Evolutionary conservation across 2,329 filamentous ascomycete species (phyloP).

Genomic region (Stachybotrys echinatus): DNA sequence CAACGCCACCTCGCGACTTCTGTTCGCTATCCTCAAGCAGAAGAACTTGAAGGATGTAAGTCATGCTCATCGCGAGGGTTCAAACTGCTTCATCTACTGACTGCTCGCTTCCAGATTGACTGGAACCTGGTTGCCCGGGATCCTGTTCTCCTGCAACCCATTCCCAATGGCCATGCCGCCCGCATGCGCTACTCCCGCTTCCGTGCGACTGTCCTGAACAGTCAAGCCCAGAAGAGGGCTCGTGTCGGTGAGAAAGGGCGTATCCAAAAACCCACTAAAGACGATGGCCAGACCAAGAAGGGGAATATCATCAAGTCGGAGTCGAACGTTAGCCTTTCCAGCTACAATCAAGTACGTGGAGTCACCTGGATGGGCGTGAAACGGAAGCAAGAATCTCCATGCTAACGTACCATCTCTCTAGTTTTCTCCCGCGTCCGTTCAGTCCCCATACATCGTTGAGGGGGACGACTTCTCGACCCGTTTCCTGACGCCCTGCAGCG

Average conservation of each 20-base stretch:
- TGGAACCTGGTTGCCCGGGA: constrained; percentile 53
- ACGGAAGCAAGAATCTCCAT: background rate
- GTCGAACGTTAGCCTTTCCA: constrained; percentile 19
- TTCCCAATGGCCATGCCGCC: constrained; percentile 56
- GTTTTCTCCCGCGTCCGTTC: constrained; percentile 31
- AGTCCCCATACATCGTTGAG: constrained; percentile 29
- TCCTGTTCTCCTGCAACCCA: constrained; percentile 46
- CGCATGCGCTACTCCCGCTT: constrained; percentile 56
- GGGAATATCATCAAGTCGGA: constrained; percentile 36
- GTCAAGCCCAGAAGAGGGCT: constrained; percentile 41
- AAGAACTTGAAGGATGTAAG: constrained; percentile 57
- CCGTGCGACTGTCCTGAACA: constrained; percentile 37
- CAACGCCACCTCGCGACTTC: constrained; percentile 51
- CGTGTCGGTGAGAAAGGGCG: constrained; percentile 35
- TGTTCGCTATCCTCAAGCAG: constrained; percentile 55
- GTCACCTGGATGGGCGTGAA: constrained; percentile 25
- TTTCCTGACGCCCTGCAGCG: constrained; percentile 50
- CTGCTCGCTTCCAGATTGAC: constrained; percentile 42
- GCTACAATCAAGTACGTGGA: constrained; percentile 27
- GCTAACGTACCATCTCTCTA: constrained; percentile 16
- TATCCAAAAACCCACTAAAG: constrained; percentile 40
- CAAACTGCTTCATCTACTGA: background rate
- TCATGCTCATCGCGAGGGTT: background rate
- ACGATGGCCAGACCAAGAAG: constrained; percentile 24
- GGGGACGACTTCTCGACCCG: constrained; percentile 31